Base-by-base conservation (phyloP, 768 basidiomycete species). In the Amanita pallidorosea region DNA sequence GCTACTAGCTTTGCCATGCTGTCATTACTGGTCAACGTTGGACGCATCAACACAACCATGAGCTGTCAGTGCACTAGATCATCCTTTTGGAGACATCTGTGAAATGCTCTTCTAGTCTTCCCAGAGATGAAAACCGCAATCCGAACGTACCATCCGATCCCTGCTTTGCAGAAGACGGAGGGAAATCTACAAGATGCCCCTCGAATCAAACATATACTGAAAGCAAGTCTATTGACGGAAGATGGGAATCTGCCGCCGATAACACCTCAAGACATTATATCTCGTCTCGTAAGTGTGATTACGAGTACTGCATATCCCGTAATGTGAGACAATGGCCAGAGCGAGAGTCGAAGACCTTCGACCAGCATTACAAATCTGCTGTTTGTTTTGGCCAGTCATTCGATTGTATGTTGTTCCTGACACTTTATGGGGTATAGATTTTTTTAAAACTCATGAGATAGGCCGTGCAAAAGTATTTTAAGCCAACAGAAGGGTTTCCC, bases 1-100 rank as follows among this genome's bases (percentile, higher is more conserved):
- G 77, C 78, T 3, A 70, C 75, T 27, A 83, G 83, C 62, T 83
- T 86, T 66, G 78, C 79, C n/a, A 85, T 84, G 75, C 73, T 88
- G 35, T 76, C 80, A 1, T 67, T 88, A 4, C 67, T 88, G 23
- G 80, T 85, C 18, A 89, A 89, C 57, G 80, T 88, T n/a, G 85
- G 85, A 25, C 70, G 86, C 50, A 77, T 89, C 56, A 87, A 87
- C 60, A 85, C 86, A 5, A 89, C 86, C 4, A 81, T 88, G 76
- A 86, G 86, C 53, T 90, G 87, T 88, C 60, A 65, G 81, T 65
- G 33, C 36, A 47, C 40, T 37, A 47, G 38, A 40, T 56, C 20
- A 49, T 45, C 53, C 15, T 20, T 49, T 46, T 47, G 44, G 34
- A 47, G 47, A 38, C 23, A 41, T 53, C 22, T 53, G 15, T 55